These are phyloP conservation scores for Immersiella caudata DNA, from an alignment of 495 filamentous ascomycete genomes.

Conservation along the genomic window DNA sequence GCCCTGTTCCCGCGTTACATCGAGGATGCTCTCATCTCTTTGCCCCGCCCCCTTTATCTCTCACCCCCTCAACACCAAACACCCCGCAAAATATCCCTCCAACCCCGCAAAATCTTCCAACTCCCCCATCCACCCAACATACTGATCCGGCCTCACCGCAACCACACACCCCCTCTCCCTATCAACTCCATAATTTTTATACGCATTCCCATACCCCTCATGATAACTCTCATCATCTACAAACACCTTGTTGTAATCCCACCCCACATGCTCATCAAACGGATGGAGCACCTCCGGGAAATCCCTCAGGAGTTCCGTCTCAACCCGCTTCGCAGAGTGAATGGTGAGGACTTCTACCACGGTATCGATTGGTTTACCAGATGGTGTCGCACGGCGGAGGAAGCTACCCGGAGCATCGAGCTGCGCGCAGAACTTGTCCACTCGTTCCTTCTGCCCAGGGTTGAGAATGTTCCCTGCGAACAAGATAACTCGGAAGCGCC, in stretches of 20 bases:
- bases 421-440: constrained; percentile 48
- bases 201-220: constrained; percentile 64
- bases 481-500: constrained; percentile 66
- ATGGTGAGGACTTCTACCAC: constrained; percentile 64
- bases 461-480: constrained; percentile 62
- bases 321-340: constrained; percentile 54
- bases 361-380: constrained; percentile 40
- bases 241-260: constrained; percentile 68
- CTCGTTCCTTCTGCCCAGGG: constrained; percentile 44
- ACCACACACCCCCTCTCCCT: constrained; percentile 61
- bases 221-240: constrained; percentile 64
- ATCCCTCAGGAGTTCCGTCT: constrained; percentile 58
- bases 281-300: constrained; percentile 61
- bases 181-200: constrained; percentile 65
- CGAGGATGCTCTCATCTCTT: too few relatives aligned
- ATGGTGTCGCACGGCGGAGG: constrained; percentile 49
- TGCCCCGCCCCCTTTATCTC: too few relatives aligned
- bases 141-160: constrained; percentile 61
- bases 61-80: constrained; percentile 36
- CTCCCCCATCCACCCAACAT: constrained; percentile 60
- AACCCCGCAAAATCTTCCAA: constrained; percentile 56
- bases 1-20: too few relatives aligned
- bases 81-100: constrained; percentile 40
- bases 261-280: constrained; percentile 59
- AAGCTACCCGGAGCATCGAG: constrained; percentile 43